phyloP scores from a whole-genome alignment of 352 stramenopile genomes.

The Globisporangium apiculatum region DNA sequence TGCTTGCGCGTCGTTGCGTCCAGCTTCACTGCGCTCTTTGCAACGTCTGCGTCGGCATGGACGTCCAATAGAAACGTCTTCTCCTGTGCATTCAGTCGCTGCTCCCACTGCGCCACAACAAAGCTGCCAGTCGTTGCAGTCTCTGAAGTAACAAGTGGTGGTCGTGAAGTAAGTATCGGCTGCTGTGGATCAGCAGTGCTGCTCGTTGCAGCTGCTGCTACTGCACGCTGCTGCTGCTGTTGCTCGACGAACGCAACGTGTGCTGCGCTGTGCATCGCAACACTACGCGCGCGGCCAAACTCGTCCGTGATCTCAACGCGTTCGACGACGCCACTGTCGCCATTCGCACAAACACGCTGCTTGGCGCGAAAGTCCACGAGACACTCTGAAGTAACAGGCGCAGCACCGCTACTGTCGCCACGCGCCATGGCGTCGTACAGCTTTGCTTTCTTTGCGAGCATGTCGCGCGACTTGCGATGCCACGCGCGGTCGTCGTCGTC shows the following conservation, averaged over 20 bases:
- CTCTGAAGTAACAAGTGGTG: background rate
- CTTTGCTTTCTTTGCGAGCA: constrained; percentile 61
- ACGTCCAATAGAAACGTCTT: constrained; percentile 65
- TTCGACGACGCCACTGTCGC: constrained; percentile 3
- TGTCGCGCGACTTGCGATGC: constrained; percentile 44
- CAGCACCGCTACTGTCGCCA: constrained; percentile 11
- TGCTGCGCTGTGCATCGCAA: constrained; percentile 31
- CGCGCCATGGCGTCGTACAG: constrained; percentile 68
- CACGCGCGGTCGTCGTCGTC: constrained; percentile 61
- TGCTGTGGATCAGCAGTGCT: too few species aligned
- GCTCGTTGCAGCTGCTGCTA: background rate
- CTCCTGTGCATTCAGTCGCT: constrained; percentile 50
- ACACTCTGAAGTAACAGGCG: constrained; percentile 29
- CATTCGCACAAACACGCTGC: constrained; percentile 8
- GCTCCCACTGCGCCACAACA: constrained; percentile 79
- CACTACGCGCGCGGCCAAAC: constrained; percentile 45
- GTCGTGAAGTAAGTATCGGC: background rate
- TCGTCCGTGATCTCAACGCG: constrained; percentile 43
- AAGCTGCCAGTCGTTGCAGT: constrained; percentile 31
- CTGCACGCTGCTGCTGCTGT: background rate
- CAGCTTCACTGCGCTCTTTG: constrained; percentile 25
- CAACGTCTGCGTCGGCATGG: constrained; percentile 36
- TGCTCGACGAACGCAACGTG: constrained; percentile 20
- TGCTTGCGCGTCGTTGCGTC: constrained; percentile 57
- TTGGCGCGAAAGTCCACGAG: constrained; percentile 72